Evolutionary conservation across 768 basidiomycete genomes (phyloP), one percentile per base, ranked within the genome.

Genomic region (Cystofilobasidium bisporidii): DNA sequence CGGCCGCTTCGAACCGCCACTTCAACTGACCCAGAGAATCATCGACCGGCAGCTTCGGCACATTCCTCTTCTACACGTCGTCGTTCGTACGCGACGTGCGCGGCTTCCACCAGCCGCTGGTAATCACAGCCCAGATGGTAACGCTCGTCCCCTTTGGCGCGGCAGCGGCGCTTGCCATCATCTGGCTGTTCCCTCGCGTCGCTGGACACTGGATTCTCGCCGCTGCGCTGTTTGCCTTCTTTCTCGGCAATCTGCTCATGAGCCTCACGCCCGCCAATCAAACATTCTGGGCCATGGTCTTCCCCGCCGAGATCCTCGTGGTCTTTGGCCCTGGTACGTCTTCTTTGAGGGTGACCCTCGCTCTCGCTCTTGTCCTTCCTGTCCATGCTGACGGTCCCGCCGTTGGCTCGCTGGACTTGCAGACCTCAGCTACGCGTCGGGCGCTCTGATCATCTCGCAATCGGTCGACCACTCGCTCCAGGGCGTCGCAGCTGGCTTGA

Each of bases 71-170:
- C 15, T 61, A 43, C 43, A 61, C 41, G 9, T 38, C 41, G 38
- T 2, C 40, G n/a, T 61, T 61, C 60, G 30, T 61, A 15, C 60
- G 60, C 9, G 60, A 61, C 26, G 41, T 61, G 26, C 60, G 60
- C 41, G 60, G 60, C 28, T 61, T 43, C 60, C 24, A 45, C 41
- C 26, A 41, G n/a, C 60, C 60, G 6, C 60, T 61, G 15, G 41
- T 38, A 26, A 61, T 61, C 41, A 26, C 41, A 2, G 60, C 60
- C 24, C 60, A 61, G 22, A 45, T 61, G 41, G 30, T 20, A 1
- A 2, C 60, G 14, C 41, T 61, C 26, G 60, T 41, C 12, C 60
- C 60, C 2, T 38, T 38, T n/a, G 60, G 60, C n/a, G 60, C 41
- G 14, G 10, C n/a, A 9, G 41, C 60, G 26, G 60, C 60, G 11